Conservation (phyloP, 139 green algal genomes). For the Volvox reticuliferus region DNA sequence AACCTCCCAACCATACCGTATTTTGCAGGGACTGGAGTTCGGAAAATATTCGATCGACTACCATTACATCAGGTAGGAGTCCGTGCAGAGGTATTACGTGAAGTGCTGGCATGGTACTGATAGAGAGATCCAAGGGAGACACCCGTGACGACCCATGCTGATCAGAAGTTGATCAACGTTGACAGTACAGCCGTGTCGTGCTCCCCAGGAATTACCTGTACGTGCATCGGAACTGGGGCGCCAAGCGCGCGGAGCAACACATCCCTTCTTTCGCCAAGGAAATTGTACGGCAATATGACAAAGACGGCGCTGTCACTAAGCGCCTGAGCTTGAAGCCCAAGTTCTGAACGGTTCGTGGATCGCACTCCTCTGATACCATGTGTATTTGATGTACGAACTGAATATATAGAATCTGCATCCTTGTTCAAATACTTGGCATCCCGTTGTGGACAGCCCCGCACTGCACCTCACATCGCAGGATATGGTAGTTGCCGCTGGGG, state of each 20-base stretch:
- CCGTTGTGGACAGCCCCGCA: no score
- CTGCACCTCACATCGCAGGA: no score
- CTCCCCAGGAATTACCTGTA: slow-evolving; percentile 60
- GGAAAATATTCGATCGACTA: slow-evolving; percentile 97
- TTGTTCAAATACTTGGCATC: no score
- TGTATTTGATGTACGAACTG: no score
- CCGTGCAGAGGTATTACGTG: neutral
- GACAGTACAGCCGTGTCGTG: neutral
- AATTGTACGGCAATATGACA: slow-evolving; percentile 58
- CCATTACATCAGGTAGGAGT: slow-evolving; percentile 87
- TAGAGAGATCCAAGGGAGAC: no score
- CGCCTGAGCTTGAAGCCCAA: slow-evolving; percentile 40
- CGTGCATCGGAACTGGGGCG: slow-evolving; percentile 54
- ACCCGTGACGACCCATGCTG: no score
- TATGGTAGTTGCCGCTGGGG: no score
- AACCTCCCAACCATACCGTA: no score
- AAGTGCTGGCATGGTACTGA: neutral
- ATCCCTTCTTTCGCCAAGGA: slow-evolving; percentile 56
- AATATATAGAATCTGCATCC: no score
- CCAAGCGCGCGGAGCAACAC: slow-evolving; percentile 49
- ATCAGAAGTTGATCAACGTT: no score
- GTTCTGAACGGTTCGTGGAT: neutral
- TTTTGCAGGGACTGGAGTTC: slow-evolving; percentile 93
- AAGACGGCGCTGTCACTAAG: slow-evolving; percentile 44
- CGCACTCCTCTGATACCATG: no score